These are phyloP conservation scores for Aureobasidium sp. DNA, from an alignment of 2,329 filamentous ascomycete species.

Conservation along the genomic window DNA sequence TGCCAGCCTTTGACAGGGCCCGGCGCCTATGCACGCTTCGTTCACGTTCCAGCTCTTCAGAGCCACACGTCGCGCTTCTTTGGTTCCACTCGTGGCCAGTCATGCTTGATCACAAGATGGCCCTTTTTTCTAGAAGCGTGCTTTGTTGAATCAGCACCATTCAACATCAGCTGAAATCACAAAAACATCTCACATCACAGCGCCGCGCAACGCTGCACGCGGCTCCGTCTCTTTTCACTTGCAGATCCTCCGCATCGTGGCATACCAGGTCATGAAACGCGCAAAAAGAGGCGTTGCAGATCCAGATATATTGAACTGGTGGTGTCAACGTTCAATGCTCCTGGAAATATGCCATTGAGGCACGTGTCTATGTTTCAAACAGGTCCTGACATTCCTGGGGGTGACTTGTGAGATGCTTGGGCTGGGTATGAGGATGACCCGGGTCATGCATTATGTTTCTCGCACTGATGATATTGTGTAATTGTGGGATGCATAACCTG, in stretches of 20 bases:
- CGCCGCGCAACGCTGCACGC: not conserved
- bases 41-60: constrained; percentile 8
- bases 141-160: not conserved
- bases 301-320: constrained; percentile 11
- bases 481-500: no score
- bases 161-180: not conserved
- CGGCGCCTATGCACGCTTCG: constrained; percentile 12
- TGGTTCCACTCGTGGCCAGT: constrained; percentile 6
- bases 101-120: not conserved
- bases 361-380: not conserved
- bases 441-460: not conserved
- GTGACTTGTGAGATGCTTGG: no score
- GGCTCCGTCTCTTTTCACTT: not conserved
- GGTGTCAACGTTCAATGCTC: not conserved
- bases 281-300: constrained; percentile 12
- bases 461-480: no score
- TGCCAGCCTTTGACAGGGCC: constrained; percentile 7
- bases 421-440: not conserved
- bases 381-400: not conserved
- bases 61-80: constrained; percentile 2
- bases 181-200: not conserved
- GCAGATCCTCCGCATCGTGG: constrained; percentile 15
- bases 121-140: constrained; percentile 1
- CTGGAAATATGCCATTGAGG: not conserved
- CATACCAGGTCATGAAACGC: constrained; percentile 9